Conservation (phyloP, 169 alveolate genomes). For the Plasmodium inui region DNA sequence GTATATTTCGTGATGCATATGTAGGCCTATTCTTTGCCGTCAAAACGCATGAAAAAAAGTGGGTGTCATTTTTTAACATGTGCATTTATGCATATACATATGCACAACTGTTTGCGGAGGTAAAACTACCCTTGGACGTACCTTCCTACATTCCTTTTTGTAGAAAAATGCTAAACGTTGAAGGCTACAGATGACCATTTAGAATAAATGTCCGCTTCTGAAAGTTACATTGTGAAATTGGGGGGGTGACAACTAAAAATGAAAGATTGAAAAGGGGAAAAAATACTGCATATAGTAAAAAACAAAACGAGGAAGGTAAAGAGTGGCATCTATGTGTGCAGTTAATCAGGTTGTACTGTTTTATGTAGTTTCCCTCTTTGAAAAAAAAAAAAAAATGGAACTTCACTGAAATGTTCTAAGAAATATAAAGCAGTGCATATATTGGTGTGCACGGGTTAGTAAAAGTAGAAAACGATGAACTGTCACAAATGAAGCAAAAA, state of each 20-base stretch:
- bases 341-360: conserved; percentile 8
- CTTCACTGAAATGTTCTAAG: neutral
- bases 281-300: neutral
- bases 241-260: neutral
- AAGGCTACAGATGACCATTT: neutral
- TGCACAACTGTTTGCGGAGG: neutral
- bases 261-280: neutral
- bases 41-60: neutral
- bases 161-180: neutral
- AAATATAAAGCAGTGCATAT: neutral
- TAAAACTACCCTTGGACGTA: neutral
- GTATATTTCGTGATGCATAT: neutral
- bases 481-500: neutral
- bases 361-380: neutral
- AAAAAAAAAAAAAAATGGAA: conserved; percentile 24
- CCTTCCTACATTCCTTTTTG: neutral
- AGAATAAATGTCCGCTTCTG: neutral
- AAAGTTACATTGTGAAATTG: conserved; percentile 1
- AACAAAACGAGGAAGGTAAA: neutral
- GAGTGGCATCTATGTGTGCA: conserved; percentile 35
- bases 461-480: neutral
- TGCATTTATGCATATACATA: neutral
- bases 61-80: neutral
- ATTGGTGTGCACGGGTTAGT: neutral
- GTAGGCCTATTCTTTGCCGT: neutral